Base-by-base conservation (phyloP, 2,329 filamentous ascomycete genomes). In the Ustulina deusta region DNA sequence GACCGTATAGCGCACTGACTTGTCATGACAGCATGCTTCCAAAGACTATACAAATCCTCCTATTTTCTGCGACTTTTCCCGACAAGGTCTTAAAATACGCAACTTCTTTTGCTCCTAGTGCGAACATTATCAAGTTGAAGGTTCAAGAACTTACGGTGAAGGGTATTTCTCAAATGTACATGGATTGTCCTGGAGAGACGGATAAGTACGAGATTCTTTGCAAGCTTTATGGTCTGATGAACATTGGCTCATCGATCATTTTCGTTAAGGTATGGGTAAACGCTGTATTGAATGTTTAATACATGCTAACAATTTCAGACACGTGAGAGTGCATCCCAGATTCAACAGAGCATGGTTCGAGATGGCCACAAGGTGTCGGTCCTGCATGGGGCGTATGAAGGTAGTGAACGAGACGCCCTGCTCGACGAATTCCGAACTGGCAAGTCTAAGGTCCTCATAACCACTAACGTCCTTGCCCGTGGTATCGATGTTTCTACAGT, bases 111-210 rank as follows among this genome's bases (percentile, higher is more conserved):
- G 94, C 95, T 5, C 93, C 94, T 0, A 88, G 90, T 51, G 91
- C 96, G 58, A 95, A 97, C 80, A 87, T 92, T 73, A 91, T 99
- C 77, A 96, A 93, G 52, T 86, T 99, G 60, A 90, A 93, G 76
- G 92, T 94, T 68, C 92, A 97, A 74, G 93, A 99, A 78, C 89
- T 98, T 75, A 98, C 95, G 0, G 95, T 99, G 69, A 93, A 96
- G 79, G 96, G 96, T 25, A 99, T 99, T 78, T 97, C 95, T 73
- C 96, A 99, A 78, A 93, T 99, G 83, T 99, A 97, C 78, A 93
- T 99, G 79, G 96, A 99, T 80, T 98, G 95, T 76, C 88, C 92
- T 25, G 86, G 86, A 38, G 92, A 97, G 72, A 83, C 90, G 40
- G 89, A 93, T 76, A 98, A 98, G 79, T 99, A 97, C 78, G 88